Evolutionary conservation across 2,329 filamentous ascomycete species (phyloP).

Genomic region (Pseudohalonectria lignicola): DNA sequence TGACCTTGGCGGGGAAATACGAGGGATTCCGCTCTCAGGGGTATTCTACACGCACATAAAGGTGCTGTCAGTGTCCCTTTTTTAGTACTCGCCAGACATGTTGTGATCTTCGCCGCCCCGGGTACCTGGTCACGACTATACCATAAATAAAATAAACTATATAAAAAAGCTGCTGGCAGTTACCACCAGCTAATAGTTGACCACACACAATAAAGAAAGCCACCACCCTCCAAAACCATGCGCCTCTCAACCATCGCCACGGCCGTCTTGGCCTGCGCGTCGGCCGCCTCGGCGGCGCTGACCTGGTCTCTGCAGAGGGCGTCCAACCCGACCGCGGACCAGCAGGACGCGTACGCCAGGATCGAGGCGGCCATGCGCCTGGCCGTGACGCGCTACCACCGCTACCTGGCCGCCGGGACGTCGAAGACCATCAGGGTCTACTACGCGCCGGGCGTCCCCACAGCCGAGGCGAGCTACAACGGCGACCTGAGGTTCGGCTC

Average conservation of each 20-base stretch:
- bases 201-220: no score
- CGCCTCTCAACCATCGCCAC: constrained; percentile 18
- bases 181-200: no score
- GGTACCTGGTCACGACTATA: no score
- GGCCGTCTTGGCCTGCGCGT: constrained; percentile 14
- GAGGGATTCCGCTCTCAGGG: no score
- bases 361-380: constrained; percentile 29
- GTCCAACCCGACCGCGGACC: constrained; percentile 27
- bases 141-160: no score
- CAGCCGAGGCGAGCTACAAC: constrained; percentile 32
- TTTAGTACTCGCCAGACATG: no score
- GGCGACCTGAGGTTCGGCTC: constrained; percentile 34
- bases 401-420: constrained; percentile 15
- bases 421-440: constrained; percentile 26
- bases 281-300: constrained; percentile 22
- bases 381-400: constrained; percentile 27
- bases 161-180: no score
- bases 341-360: constrained; percentile 28
- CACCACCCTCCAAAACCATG: constrained; percentile 20
- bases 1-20: no score
- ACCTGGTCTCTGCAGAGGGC: constrained; percentile 25
- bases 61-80: no score
- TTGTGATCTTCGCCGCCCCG: no score
- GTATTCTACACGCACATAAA: no score
- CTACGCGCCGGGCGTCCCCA: constrained; percentile 30